These are phyloP conservation scores for Colletotrichum sojae DNA, from an alignment of 2,329 filamentous ascomycete species.

Conservation along the genomic window DNA sequence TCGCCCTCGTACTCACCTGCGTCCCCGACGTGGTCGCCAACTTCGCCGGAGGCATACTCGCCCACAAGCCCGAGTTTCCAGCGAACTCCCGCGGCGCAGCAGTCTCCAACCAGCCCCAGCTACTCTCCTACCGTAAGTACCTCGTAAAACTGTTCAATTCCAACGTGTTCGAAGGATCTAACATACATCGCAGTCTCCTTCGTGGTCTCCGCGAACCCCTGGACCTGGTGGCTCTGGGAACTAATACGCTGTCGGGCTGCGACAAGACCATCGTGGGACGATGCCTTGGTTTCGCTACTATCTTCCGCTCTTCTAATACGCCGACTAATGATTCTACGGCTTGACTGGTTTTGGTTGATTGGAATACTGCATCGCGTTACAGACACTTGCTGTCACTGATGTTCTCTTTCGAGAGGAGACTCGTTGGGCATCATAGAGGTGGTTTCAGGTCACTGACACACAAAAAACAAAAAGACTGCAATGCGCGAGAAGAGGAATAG, in stretches of 20 bases:
- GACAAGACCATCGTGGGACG: conserved; percentile 15
- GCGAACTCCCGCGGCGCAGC: conserved; percentile 66
- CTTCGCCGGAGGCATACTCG: conserved; percentile 75
- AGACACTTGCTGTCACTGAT: conserved; percentile 44
- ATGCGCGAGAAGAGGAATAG: conserved; percentile 24
- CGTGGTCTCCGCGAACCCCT: conserved; percentile 62
- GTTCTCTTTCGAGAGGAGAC: conserved; percentile 25
- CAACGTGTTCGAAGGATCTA: conserved; percentile 42
- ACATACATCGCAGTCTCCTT: conserved; percentile 57
- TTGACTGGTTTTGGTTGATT: conserved; percentile 37
- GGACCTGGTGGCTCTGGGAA: conserved; percentile 60
- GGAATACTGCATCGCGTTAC: conserved; percentile 38
- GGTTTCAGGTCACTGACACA: conserved; percentile 28
- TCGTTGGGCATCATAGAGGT: conserved; percentile 41
- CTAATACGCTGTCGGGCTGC: conserved; percentile 49
- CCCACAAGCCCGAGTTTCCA: conserved; percentile 75
- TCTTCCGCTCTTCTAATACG: conserved; percentile 48
- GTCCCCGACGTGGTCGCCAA: conserved; percentile 84
- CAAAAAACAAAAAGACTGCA: conserved; percentile 34
- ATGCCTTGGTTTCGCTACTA: conserved; percentile 30
- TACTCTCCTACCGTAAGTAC: conserved; percentile 76
- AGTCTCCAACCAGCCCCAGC: conserved; percentile 77
- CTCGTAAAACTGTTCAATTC: neutral
- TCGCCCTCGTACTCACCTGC: conserved; percentile 77
- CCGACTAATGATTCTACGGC: conserved; percentile 55